These are phyloP conservation scores for Rasamsonia emersonii DNA, from an alignment of 2,329 filamentous ascomycete genomes.

Conservation along the genomic window DNA sequence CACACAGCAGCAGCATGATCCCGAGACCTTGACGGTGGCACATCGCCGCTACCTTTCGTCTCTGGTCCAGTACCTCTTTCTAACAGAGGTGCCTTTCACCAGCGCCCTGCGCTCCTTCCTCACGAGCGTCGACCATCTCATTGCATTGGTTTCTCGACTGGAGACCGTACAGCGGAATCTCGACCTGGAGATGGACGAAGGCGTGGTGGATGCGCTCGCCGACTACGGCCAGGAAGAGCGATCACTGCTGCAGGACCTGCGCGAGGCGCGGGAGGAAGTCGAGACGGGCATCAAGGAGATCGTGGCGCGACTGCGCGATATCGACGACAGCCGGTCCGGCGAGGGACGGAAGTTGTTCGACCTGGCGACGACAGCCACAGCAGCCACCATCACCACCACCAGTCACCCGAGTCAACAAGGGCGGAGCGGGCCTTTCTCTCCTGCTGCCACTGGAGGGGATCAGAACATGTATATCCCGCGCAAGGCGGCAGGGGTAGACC, in stretches of 20 bases:
- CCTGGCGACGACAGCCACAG: conserved; percentile 11
- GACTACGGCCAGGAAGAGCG: conserved; percentile 65
- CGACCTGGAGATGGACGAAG: conserved; percentile 74
- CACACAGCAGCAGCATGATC: conserved; percentile 54
- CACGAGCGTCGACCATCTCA: conserved; percentile 65
- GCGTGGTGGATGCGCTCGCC: conserved; percentile 66
- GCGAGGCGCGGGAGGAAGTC: conserved; percentile 54
- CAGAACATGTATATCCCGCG: conserved; percentile 55
- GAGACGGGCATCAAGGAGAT: conserved; percentile 58
- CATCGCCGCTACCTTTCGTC: conserved; percentile 68
- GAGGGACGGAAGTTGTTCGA: conserved; percentile 29
- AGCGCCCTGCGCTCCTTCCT: conserved; percentile 29
- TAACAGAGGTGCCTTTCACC: conserved; percentile 34
- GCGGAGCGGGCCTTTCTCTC: conserved; percentile 24
- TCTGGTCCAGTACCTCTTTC: conserved; percentile 42
- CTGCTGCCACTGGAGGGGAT: conserved; percentile 17
- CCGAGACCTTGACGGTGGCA: conserved; percentile 71
- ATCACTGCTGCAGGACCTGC: conserved; percentile 57
- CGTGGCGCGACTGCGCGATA: conserved; percentile 47
- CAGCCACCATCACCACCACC: conserved; percentile 14
- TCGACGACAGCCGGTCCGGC: conserved; percentile 49
- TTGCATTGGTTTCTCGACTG: conserved; percentile 66
- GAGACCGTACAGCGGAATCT: conserved; percentile 67
- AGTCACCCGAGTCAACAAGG: conserved; percentile 9
- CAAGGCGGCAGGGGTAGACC: conserved; percentile 70